Percentiles rank a stretch among this genome's conserved stretches.
Conservation (phyloP, 2,329 filamentous ascomycete species). For the Penicillium sp. region DNA sequence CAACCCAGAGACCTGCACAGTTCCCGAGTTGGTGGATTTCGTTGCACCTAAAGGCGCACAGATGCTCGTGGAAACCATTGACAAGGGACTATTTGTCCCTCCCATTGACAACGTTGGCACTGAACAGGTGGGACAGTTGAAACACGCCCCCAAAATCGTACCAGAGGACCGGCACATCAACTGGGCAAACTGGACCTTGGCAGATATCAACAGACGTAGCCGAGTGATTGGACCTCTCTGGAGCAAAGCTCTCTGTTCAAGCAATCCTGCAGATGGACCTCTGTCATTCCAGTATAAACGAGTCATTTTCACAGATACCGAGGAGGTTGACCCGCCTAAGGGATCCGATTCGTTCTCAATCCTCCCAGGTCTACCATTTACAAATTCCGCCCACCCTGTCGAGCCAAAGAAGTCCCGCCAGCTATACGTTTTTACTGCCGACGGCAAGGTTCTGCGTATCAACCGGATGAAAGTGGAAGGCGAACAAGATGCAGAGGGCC, state of each 20-base stretch:
- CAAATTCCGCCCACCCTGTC: constrained; percentile 22
- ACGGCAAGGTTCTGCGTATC: constrained; percentile 31
- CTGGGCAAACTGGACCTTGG: constrained; percentile 49
- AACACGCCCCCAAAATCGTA: constrained; percentile 64
- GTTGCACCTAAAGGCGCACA: constrained; percentile 59
- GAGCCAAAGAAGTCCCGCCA: constrained; percentile 21
- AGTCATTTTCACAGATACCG: constrained; percentile 32
- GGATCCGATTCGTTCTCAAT: constrained; percentile 22
- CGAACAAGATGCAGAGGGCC: constrained; percentile 28
- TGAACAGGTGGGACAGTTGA: constrained; percentile 21
- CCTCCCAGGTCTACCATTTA: constrained; percentile 33
- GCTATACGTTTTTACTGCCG: constrained; percentile 32
- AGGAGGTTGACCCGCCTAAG: constrained; percentile 25
- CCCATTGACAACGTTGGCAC: constrained; percentile 41
- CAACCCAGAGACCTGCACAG: constrained; percentile 41
- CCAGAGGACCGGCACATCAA: constrained; percentile 56
- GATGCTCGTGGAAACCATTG: constrained; percentile 61
- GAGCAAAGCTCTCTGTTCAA: constrained; percentile 39
- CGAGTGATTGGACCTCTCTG: constrained; percentile 60
- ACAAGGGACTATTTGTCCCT: constrained; percentile 55
- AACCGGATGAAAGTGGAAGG: constrained; percentile 37
- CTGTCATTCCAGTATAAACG: constrained; percentile 25
- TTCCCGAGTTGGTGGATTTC: constrained; percentile 44
- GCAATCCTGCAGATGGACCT: constrained; percentile 12
- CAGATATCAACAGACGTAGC: constrained; percentile 48